Percentiles rank a stretch among this genome's conserved stretches.
Conservation (phyloP, 768 basidiomycete species). For the Favolaschia claudopus region DNA sequence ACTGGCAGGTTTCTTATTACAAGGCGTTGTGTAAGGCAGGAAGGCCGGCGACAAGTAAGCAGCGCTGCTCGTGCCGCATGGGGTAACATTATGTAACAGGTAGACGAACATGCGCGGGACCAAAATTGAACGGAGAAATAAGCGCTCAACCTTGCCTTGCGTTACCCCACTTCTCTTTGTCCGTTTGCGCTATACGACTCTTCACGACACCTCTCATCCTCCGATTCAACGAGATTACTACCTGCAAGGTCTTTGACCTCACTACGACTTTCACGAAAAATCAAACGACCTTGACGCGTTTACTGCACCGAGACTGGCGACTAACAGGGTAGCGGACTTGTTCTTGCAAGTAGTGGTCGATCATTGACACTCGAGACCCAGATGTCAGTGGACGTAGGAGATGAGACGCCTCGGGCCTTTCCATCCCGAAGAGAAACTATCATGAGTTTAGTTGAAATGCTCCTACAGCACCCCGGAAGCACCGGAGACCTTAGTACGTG, state of each 20-base stretch:
- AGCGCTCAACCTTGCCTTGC: conserved; percentile 9
- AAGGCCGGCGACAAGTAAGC: no score
- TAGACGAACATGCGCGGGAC: background rate
- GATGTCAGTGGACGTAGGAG: conserved; percentile 14
- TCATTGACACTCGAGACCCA: background rate
- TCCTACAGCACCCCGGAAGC: conserved; percentile 47
- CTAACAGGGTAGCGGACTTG: no score
- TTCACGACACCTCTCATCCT: conserved; percentile 1
- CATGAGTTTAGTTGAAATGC: conserved; percentile 58
- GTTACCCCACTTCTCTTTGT: conserved; percentile 22
- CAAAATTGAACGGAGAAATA: background rate
- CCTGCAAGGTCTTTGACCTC: background rate
- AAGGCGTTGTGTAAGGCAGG: no score
- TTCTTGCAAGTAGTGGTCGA: no score
- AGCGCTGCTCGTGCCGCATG: no score
- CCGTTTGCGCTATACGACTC: conserved; percentile 5
- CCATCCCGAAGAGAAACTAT: conserved; percentile 53
- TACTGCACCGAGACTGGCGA: conserved; percentile 3
- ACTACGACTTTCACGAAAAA: conserved; percentile 13
- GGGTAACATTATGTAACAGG: no score
- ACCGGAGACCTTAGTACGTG: conserved; percentile 38
- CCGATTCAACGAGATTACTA: no score
- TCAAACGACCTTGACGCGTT: conserved; percentile 17
- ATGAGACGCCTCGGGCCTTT: background rate
- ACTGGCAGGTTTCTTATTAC: no score